Percentiles rank a stretch among this genome's conserved stretches.
Conservation (phyloP, 306 rosid species). For the Ceratonia siliqua region DNA sequence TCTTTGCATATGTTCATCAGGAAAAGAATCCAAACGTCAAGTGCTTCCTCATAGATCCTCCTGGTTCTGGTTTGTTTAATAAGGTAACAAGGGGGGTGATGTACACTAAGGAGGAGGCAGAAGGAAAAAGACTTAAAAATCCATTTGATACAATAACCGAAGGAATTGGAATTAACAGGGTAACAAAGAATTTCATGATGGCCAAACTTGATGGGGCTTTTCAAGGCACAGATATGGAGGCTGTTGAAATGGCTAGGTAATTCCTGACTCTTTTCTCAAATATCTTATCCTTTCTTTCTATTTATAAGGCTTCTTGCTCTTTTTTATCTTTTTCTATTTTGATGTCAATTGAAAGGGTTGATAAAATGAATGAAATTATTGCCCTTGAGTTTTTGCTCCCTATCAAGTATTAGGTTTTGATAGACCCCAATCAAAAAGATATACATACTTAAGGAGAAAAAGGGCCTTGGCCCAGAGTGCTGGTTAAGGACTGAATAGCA, state of each 20-base stretch:
- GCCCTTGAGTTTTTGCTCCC: not conserved
- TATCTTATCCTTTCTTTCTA: not conserved
- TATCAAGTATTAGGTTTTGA: too few relatives aligned
- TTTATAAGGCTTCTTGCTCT: not conserved
- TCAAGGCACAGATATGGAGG: constrained; percentile 79
- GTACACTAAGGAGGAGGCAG: constrained; percentile 90
- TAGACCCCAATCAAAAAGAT: too few relatives aligned
- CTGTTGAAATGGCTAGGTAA: constrained; percentile 93
- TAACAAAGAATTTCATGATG: constrained; percentile 72
- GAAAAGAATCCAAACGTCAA: constrained; percentile 74
- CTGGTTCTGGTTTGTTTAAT: constrained; percentile 90
- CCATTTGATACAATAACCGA: constrained; percentile 94
- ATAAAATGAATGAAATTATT: constrained; percentile 8
- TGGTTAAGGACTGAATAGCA: too few relatives aligned
- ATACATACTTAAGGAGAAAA: too few relatives aligned
- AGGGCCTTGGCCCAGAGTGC: too few relatives aligned
- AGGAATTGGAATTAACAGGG: constrained; percentile 87
- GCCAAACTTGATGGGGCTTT: constrained; percentile 90
- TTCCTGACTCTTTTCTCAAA: constrained; percentile 17
- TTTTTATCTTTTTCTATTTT: not conserved
- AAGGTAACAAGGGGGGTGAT: constrained; percentile 91
- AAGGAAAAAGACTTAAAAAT: constrained; percentile 87
- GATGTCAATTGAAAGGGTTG: constrained; percentile 6
- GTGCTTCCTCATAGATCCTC: constrained; percentile 89
- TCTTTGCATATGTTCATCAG: constrained; percentile 44